A percentile compares a stretch with the other conserved stretches of the same genome.
Evolutionary conservation across 805 yeast species (phyloP).

Genomic region (Candida ascalaphidarum): DNA sequence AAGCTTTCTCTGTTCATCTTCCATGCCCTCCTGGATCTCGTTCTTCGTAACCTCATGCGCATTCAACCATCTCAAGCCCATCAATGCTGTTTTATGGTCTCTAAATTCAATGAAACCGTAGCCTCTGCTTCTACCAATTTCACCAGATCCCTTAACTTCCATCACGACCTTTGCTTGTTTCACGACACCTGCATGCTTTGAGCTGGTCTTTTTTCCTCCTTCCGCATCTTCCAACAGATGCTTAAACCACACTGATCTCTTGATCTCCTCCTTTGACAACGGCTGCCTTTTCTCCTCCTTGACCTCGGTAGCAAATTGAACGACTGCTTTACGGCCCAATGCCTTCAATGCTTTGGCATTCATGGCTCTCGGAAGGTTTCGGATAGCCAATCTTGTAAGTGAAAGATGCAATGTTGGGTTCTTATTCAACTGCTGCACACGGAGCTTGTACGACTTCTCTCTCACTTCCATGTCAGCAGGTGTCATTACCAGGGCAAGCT

Average conservation of each 20-base stretch:
- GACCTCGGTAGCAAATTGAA: constrained; percentile 88
- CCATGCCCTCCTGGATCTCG: constrained; percentile 65
- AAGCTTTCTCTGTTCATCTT: constrained; percentile 55
- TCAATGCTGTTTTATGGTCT: constrained; percentile 86
- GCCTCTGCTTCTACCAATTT: constrained; percentile 87
- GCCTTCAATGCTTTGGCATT: constrained; percentile 82
- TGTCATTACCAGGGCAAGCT: constrained; percentile 61
- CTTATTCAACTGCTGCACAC: constrained; percentile 84
- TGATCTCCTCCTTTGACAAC: constrained; percentile 79
- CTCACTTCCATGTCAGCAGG: constrained; percentile 76
- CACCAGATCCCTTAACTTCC: constrained; percentile 87
- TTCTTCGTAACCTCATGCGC: constrained; percentile 74
- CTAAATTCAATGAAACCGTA: constrained; percentile 92
- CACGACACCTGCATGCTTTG: constrained; percentile 82
- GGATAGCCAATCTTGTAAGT: constrained; percentile 88
- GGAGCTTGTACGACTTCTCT: constrained; percentile 75
- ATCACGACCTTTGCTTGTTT: constrained; percentile 87
- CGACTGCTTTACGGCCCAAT: constrained; percentile 89
- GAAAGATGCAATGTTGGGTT: constrained; percentile 90
- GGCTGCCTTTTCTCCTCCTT: constrained; percentile 69
- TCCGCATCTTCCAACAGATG: constrained; percentile 16
- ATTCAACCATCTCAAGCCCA: constrained; percentile 96
- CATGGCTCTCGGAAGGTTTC: constrained; percentile 92
- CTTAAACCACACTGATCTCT: constrained; percentile 69
- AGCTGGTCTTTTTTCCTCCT: constrained; percentile 44